Evolutionary conservation across 352 stramenopile species (phyloP).

Genomic region (Plasmopara halstedii): DNA sequence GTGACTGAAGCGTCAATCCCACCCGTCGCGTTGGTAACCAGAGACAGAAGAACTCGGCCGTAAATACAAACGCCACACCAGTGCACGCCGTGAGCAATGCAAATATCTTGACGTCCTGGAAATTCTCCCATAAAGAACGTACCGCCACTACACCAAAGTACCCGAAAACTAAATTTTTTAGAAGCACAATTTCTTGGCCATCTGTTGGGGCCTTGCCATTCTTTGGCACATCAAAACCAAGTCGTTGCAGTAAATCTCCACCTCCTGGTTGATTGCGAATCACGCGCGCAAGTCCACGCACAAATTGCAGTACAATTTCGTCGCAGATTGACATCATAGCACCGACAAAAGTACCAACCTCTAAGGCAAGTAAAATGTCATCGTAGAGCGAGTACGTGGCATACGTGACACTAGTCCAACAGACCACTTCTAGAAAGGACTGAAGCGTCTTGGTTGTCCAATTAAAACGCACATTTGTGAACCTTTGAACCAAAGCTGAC

Average conservation of each 20-base stretch:
- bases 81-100: conserved; percentile 55
- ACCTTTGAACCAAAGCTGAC: conserved; percentile 45
- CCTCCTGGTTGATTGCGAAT: conserved; percentile 68
- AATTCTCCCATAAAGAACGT: conserved; percentile 54
- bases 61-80: conserved; percentile 64
- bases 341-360: conserved; percentile 69
- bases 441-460: conserved; percentile 78
- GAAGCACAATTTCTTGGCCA: conserved; percentile 54
- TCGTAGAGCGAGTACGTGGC: conserved; percentile 51
- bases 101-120: conserved; percentile 69
- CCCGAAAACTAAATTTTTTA: conserved; percentile 77
- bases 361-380: conserved; percentile 48
- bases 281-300: conserved; percentile 44
- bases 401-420: conserved; percentile 64
- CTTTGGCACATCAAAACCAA: conserved; percentile 67
- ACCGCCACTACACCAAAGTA: conserved; percentile 60
- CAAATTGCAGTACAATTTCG: conserved; percentile 65
- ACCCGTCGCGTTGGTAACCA: conserved; percentile 68
- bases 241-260: conserved; percentile 39
- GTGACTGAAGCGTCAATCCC: conserved; percentile 65
- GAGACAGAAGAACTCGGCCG: conserved; percentile 69
- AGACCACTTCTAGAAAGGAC: conserved; percentile 71
- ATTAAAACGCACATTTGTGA: conserved; percentile 71
- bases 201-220: conserved; percentile 62
- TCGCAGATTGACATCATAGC: conserved; percentile 78